Conservation (phyloP, 495 filamentous ascomycete species). For the Filosporella fistucella region DNA sequence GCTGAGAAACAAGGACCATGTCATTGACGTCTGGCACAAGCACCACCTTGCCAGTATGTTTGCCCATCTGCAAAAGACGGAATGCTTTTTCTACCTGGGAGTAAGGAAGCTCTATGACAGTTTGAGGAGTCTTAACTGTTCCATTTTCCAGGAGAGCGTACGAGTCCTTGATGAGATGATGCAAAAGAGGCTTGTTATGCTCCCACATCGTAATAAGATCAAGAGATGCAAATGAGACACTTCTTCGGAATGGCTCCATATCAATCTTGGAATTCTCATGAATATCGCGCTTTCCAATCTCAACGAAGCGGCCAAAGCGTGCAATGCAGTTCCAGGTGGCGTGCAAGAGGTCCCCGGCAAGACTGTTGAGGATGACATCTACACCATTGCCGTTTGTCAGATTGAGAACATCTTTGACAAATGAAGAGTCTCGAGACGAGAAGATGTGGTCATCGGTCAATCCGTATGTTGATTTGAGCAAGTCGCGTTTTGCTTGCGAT, state of each 20-base stretch:
- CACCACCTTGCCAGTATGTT: slow-evolving; percentile 53
- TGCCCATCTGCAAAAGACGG: slow-evolving; percentile 41
- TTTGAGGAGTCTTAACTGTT: slow-evolving; percentile 19
- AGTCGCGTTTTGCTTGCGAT: slow-evolving; percentile 41
- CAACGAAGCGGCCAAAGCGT: slow-evolving; percentile 40
- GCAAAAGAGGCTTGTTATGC: background rate
- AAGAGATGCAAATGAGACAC: slow-evolving; percentile 3
- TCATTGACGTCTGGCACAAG: slow-evolving; percentile 30
- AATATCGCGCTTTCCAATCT: slow-evolving; percentile 36
- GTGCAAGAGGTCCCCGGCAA: slow-evolving; percentile 37
- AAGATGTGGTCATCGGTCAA: slow-evolving; percentile 46
- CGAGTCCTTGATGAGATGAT: background rate
- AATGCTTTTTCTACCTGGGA: slow-evolving; percentile 40
- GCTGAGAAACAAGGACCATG: slow-evolving; percentile 23
- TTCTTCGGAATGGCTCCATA: slow-evolving; percentile 18
- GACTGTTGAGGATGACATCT: slow-evolving; percentile 50
- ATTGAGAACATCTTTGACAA: slow-evolving; percentile 32
- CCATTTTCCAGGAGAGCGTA: background rate
- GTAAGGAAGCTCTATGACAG: slow-evolving; percentile 31
- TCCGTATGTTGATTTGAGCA: slow-evolving; percentile 42
- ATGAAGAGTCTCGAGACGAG: slow-evolving; percentile 35
- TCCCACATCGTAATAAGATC: background rate
- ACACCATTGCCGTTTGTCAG: slow-evolving; percentile 47
- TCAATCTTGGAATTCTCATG: slow-evolving; percentile 25
- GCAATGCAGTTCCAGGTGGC: slow-evolving; percentile 45